Conservation (phyloP, 1,284 basidiomycete genomes). For the Trametes versicolor region DNA sequence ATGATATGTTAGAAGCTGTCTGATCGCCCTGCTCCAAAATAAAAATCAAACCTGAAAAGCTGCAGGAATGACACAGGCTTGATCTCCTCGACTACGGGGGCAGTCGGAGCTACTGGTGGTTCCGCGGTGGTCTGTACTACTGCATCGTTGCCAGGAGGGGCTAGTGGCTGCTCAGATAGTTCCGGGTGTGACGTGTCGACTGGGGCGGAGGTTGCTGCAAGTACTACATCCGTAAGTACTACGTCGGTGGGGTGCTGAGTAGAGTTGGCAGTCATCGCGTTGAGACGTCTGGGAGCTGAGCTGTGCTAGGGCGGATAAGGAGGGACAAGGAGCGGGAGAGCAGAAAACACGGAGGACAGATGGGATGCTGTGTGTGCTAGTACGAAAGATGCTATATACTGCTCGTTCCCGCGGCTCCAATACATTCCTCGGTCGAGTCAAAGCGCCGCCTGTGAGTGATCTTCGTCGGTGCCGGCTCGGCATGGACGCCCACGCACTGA, state of each 20-base stretch:
- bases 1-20: slow-evolving; percentile 10
- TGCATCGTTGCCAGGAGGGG: background rate
- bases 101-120: background rate
- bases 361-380: background rate
- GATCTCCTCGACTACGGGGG: background rate
- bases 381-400: background rate
- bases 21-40: background rate
- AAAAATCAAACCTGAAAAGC: slow-evolving; percentile 56
- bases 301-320: background rate
- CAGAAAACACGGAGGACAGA: background rate
- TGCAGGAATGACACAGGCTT: slow-evolving; percentile 30
- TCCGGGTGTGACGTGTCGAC: background rate
- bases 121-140: background rate
- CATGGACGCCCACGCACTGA: background rate
- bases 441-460: background rate
- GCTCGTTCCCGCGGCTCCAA: background rate
- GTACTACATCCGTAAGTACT: background rate
- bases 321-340: background rate
- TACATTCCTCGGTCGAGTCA: background rate
- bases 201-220: background rate
- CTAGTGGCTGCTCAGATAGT: background rate
- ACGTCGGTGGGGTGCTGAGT: background rate
- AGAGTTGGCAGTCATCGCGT: background rate
- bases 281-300: background rate
- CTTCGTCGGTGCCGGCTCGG: background rate